Evolutionary conservation across 2,329 filamentous ascomycete species (phyloP), one percentile per base, ranked within the genome.

Genomic region (Ascochyta clinopodiicola): DNA sequence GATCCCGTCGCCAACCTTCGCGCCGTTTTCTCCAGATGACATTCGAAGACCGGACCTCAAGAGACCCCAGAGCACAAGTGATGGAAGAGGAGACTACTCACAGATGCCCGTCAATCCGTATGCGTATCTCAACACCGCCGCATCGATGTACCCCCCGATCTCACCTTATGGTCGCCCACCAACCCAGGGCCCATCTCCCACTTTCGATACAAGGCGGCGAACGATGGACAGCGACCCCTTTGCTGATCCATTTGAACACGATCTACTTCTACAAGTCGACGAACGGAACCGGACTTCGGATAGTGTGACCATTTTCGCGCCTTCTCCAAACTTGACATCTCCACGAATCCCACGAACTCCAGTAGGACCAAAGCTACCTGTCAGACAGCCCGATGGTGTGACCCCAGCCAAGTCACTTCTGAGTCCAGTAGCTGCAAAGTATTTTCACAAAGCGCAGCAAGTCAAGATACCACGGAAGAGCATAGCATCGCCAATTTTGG

Each of bases 231-330:
- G 57, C 22, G 61, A 68, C 21, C 63, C 66, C 1, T 68, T 64
- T 35, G 45, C 56, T 13, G 66, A 68, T n/a, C 59, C 64, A 2
- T 68, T 69, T 43, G 69, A 72, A 40, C 64, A 69, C 34, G 71
- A 71, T 35, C 49, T 74, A 3, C 62, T 69, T 17, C 58, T 74
- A 4, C 66, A 67, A 17, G 65, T 74, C 6, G 67, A 69, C 19
- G 36, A 64, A 21, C 55, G 63, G 24, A 65, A 65, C 7, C 69
- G 72, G 39, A 72, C 70, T 4, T 64, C 64, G 15, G 64, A 72
- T 27, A 71, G 65, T 6, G 66, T 70, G 12, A 57, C 67, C 0
- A 51, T 73, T 34, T 64, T 66, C 6, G 69, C 71, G 21, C 32
- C 46, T 15, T 62, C 68, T 17, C 57, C 66, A 2, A 52, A 51